Conservation (phyloP, 768 basidiomycete species). For the Solioccasus polychromus region DNA sequence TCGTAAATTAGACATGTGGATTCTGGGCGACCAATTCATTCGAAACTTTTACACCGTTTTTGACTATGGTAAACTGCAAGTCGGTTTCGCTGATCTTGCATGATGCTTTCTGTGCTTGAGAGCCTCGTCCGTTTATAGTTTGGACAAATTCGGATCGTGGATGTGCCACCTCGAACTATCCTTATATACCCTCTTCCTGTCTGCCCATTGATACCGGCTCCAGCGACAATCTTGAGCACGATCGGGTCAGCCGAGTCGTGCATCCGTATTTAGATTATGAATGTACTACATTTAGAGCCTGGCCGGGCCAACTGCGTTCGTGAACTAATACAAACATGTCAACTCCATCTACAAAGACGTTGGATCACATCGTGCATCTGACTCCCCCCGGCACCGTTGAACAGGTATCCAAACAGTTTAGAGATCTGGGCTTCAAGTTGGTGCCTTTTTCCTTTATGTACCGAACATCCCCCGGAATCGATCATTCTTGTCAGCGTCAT, state of each 20-base stretch:
- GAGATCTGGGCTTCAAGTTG: conserved; percentile 65
- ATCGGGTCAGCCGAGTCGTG: background rate
- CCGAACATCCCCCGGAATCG: background rate
- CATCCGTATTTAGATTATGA: background rate
- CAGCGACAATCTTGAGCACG: no score
- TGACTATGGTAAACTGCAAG: conserved; percentile 35
- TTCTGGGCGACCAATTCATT: conserved; percentile 41
- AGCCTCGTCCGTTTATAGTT: no score
- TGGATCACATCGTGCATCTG: conserved; percentile 75
- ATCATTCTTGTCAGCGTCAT: conserved; percentile 47
- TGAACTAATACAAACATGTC: conserved; percentile 15
- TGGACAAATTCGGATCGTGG: no score
- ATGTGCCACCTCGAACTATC: no score
- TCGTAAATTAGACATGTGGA: conserved; percentile 26
- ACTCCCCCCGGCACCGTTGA: conserved; percentile 59
- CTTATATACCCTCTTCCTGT: no score
- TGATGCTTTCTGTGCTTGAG: conserved; percentile 4
- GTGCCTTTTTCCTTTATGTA: conserved; percentile 10
- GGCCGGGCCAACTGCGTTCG: background rate
- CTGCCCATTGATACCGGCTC: no score
- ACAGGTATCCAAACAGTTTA: conserved; percentile 49
- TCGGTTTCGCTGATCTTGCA: conserved; percentile 40
- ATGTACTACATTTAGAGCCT: background rate
- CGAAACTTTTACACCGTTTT: conserved; percentile 46
- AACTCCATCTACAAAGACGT: conserved; percentile 36